These are phyloP conservation scores for Dillenia suffruticosa DNA, from an alignment of 164 flowering plant species.

Conservation along the genomic window DNA sequence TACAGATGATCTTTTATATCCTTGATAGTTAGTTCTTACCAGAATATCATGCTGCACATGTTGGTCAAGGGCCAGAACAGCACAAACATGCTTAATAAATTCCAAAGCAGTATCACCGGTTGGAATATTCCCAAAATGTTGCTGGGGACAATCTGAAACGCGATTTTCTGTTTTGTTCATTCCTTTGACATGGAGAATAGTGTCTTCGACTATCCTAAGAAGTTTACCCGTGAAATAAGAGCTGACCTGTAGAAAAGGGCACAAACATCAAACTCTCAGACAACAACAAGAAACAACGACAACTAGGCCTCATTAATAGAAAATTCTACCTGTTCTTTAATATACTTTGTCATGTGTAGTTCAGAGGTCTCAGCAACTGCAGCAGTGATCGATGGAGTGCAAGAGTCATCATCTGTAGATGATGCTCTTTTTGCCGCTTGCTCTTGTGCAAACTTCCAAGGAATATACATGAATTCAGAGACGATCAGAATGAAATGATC, in stretches of 20 bases:
- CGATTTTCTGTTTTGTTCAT: conserved; percentile 25
- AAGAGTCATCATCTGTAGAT: conserved; percentile 36
- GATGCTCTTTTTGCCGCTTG: conserved; percentile 43
- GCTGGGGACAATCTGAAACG: conserved; percentile 23
- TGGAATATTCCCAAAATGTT: conserved; percentile 20
- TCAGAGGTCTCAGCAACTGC: conserved; percentile 70
- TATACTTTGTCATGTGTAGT: conserved; percentile 43
- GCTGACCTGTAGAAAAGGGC: conserved; percentile 50
- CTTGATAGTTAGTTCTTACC: conserved; percentile 37
- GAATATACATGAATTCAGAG: conserved; percentile 75
- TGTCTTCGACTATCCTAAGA: conserved; percentile 60
- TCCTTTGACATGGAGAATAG: conserved; percentile 43
- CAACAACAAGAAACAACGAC: background rate
- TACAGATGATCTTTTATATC: background rate
- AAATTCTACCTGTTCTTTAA: conserved; percentile 57
- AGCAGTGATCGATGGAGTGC: conserved; percentile 86
- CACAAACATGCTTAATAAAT: conserved; percentile 87
- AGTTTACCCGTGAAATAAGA: conserved; percentile 79
- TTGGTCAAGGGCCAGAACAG: conserved; percentile 87
- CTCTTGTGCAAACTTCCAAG: conserved; percentile 83
- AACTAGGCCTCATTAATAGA: too few relatives aligned
- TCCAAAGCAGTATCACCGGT: conserved; percentile 81
- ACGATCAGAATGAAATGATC: conserved; percentile 73
- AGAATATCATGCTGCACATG: conserved; percentile 83
- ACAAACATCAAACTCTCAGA: background rate